Percentiles rank a stretch among this genome's conserved stretches.
phyloP scores from a whole-genome alignment of 352 stramenopile genomes.

The Globisporangium camurandrum region DNA sequence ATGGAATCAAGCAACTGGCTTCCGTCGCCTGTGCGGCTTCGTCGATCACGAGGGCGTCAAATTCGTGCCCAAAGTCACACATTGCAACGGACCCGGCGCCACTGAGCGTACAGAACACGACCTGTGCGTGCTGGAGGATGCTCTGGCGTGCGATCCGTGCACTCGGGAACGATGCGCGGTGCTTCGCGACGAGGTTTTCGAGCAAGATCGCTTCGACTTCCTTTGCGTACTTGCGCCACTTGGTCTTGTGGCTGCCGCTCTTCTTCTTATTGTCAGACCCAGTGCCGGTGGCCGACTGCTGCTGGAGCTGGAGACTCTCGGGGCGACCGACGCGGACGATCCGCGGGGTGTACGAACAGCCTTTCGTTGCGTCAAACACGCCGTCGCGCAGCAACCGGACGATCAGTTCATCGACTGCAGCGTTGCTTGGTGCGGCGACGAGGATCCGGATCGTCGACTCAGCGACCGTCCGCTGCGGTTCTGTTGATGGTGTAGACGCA shows the following conservation, averaged over 20 bases:
- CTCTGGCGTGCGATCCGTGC: slow-evolving; percentile 49
- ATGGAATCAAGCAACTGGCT: slow-evolving; percentile 94
- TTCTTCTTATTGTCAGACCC: slow-evolving; percentile 39
- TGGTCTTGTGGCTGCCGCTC: slow-evolving; percentile 58
- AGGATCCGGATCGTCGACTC: slow-evolving; percentile 62
- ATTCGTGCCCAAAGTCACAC: slow-evolving; percentile 88
- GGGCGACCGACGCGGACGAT: slow-evolving; percentile 67
- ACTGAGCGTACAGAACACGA: slow-evolving; percentile 84
- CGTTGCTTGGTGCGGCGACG: slow-evolving; percentile 73
- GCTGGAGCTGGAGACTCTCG: slow-evolving; percentile 31
- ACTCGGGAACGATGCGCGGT: slow-evolving; percentile 46
- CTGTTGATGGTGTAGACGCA: slow-evolving; percentile 20
- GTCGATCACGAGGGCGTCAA: slow-evolving; percentile 96
- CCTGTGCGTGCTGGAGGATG: slow-evolving; percentile 68
- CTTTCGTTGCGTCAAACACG: slow-evolving; percentile 39
- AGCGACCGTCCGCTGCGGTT: slow-evolving; percentile 43
- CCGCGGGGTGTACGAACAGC: slow-evolving; percentile 43
- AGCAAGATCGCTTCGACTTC: slow-evolving; percentile 69
- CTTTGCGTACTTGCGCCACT: slow-evolving; percentile 64
- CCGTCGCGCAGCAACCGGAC: slow-evolving; percentile 59
- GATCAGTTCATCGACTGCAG: slow-evolving; percentile 72
- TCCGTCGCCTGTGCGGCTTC: slow-evolving; percentile 97
- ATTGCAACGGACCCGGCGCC: slow-evolving; percentile 67
- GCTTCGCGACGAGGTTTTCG: slow-evolving; percentile 56
- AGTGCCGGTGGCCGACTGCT: too few species aligned